Base-by-base conservation (phyloP, 2,329 filamentous ascomycete species). In the Diaporthe sp. region DNA sequence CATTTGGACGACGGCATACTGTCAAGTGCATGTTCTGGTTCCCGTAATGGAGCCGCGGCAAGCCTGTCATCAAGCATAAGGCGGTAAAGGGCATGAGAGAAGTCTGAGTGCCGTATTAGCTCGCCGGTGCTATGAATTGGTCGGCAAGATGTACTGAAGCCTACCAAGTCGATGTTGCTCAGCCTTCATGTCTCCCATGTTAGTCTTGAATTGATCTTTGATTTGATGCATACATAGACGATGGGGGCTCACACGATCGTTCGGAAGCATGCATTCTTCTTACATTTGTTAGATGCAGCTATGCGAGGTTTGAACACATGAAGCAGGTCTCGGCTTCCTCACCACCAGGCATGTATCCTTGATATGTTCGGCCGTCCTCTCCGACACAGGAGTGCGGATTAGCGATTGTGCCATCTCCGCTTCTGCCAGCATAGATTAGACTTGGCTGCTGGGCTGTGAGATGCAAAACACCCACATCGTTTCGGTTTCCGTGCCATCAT, bases 211-310 rank as follows among this genome's bases (percentile, higher is more conserved):
- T 61, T 19, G 9, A 12, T 37, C 35, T 37, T 5, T 37, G 37
- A 3, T 42, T 10, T 13, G 13, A 7, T 27, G 4, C 35, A 27
- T 17, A 13, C 19, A 42, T 22, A 27, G 15, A 68, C 5, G 22
- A 17, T 25, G 22, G 12, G 22, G 12, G 27, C 66, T 42, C 19
- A 70, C 66, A 44, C 25, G 35, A 10, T 70, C 66, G 10, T 58
- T 70, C 12, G 66, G 66, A 19, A 70, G 53, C 66, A 58, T 56
- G 51, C 58, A 58, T 70, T 70, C 66, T 70, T 56, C 25, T 25
- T 9, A 27, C 3, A 32, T 30, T 8, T 9, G 66, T 56, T 30
- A 56, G 66, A 51, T 25, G n/a, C 35, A 55, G 50, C 51, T 32
- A 35, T 42, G 25, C 19, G 10, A n/a, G 35, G 3, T 2, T 58